Conservation (phyloP, 768 basidiomycete species). For the Ramaria sp. region DNA sequence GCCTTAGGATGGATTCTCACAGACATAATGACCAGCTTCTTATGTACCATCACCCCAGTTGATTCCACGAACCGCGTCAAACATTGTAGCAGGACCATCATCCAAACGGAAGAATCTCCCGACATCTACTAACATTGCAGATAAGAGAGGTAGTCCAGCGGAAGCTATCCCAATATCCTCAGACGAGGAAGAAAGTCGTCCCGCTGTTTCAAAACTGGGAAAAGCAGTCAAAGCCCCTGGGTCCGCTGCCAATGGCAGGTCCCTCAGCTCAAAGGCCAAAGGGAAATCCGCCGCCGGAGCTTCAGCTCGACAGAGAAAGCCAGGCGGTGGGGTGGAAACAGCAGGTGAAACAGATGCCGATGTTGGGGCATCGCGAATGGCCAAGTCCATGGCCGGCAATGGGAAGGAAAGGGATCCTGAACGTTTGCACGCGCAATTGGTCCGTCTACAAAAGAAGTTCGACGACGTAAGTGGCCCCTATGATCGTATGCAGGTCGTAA, state of each 20-base stretch:
- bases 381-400: not conserved
- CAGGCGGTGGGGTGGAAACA: not conserved
- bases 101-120: not conserved
- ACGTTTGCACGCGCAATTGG: slow-evolving; percentile 6
- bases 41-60: not conserved
- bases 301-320: not conserved
- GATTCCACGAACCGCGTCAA: not conserved
- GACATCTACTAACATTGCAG: not conserved
- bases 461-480: slow-evolving; percentile 4
- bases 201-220: not conserved
- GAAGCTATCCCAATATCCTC: slow-evolving; percentile 2
- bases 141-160: not conserved
- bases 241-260: not conserved
- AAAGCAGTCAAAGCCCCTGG: not conserved
- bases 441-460: slow-evolving; percentile 3
- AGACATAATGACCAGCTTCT: not conserved
- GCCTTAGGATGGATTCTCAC: not conserved
- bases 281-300: not conserved
- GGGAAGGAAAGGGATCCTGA: not conserved
- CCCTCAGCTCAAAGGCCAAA: not conserved
- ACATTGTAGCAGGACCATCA: not conserved
- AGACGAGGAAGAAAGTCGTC: not conserved
- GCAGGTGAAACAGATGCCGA: slow-evolving; percentile 3
- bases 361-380: not conserved
- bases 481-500: not conserved